Base-by-base conservation (phyloP, 306 rosid species). In the Quercus rubra region DNA sequence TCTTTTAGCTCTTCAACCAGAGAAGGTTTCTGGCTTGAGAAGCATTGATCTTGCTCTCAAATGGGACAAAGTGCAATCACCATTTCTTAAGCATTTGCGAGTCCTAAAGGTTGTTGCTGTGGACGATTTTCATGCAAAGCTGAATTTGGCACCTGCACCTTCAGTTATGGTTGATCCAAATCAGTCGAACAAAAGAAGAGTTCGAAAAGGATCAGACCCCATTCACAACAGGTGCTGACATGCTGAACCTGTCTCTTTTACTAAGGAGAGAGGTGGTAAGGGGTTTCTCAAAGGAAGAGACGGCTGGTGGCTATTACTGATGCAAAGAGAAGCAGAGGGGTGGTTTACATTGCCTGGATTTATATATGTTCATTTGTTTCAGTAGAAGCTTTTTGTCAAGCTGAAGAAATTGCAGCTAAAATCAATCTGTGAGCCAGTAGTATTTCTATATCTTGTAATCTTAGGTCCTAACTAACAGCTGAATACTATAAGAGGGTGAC, bases 181-280 rank as follows among this genome's bases (percentile, higher is more conserved):
- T 74, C 94, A 88, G 70, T 90, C 94, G 33, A 85, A 91, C 87
- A 92, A 95, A 73, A 85, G 99, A 79, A 68, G 91, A 57, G 89
- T 91, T 68, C 61, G 84, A 70, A 85, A 80, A 81, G 99, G 99
- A 54, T 90, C 99, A 30, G 96, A 95, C 78, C 99, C 99, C 25
- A 95, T 95, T 87, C 98, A 95, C 84, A 95, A 95, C 83, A 90
- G 92, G 85, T 7, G 94, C 55, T 95, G 86, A 93, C 77, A 79
- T 55, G 81, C 79, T 83, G 62, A 55, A 28, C 77, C 74, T 33
- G 35, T 64, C 76, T 73, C 73, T 31, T 71, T 56, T 56, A 12
- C 64, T 18, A 49, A 59, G 83, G 71, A 78, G 74, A 87, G 81
- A 59, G 71, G 75, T 77, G 73, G 64, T 66, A 52, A 66, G 70